Evolutionary conservation across 371 early-diverging fungal species (phyloP), one percentile per base, ranked within the genome.

Genomic region (Actinomortierella ambigua): DNA sequence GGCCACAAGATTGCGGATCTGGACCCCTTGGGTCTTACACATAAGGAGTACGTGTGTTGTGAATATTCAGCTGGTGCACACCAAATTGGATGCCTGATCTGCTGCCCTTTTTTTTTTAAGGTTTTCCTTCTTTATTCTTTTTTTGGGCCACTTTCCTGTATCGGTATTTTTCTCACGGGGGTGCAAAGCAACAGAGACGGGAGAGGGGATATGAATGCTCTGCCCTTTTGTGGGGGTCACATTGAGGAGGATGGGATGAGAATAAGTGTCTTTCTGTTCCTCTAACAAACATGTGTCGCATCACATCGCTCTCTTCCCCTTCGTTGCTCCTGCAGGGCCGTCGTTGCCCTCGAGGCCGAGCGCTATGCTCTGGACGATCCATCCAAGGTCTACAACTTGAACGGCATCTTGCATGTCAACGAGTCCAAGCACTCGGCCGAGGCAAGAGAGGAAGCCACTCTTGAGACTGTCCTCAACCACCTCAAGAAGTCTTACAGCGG

Each of bases 1-100:
- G 98, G 97, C 7, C 97, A 98, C 78, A 82, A 84, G 48, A 85
- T 81, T 4, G 93, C 97, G 0, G 79, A 93, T 42, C 78, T 98
- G 54, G 97, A 98, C 81, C 98, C 98, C 8, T 82, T 98, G 63
- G 82, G 83, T 27, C 82, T 97, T 53, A 85, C 87, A 65, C 76
- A 86, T 49, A 59, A 78, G 58, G 86, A 88, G 90, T 91, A 80
- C 77, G 84, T 80, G n/a, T 15, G 2, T 49, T 43, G 26, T 48
- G 15, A 20, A 22, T 29, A 42, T 42, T 41, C 8, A 39, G 9
- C 24, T 23, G 15, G 14, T 39, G 46, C n/a, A 15, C 27, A 22
- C 22, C 29, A 46, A 49, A n/a, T 14, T 20, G 34, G 34, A 43
- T 3, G 17, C 34, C 4, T 6, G 11, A 34, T 34, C 34, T n/a